Conservation (phyloP, 1,284 basidiomycete species). For the Kwoniella shivajii region DNA sequence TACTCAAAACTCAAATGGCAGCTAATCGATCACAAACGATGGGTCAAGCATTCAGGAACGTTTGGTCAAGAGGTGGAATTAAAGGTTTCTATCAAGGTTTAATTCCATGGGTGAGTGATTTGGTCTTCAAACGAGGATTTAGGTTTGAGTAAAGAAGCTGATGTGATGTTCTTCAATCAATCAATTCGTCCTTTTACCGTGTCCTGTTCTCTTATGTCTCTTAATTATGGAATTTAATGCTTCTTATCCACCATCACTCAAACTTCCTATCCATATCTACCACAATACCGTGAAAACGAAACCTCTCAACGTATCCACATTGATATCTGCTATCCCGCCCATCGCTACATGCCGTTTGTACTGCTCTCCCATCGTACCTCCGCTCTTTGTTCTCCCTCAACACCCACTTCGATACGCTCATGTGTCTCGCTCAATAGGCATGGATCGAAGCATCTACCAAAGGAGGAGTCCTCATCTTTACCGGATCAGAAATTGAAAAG, state of each 20-base stretch:
- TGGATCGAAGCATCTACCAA: conserved; percentile 99
- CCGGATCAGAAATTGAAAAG: conserved; percentile 91
- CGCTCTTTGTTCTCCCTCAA: neutral
- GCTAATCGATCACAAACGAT: conserved; percentile 89
- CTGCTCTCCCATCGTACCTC: neutral
- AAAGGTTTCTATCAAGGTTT: conserved; percentile 96
- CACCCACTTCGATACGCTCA: neutral
- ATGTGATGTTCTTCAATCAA: neutral
- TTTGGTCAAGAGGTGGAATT: conserved; percentile 89
- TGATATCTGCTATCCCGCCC: no score
- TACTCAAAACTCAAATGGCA: conserved; percentile 98
- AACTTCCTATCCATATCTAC: neutral
- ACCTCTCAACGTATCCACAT: no score
- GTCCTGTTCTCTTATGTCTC: neutral
- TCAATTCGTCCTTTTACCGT: no score
- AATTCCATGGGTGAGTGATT: conserved; percentile 84
- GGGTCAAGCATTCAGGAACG: conserved; percentile 78
- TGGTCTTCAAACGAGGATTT: no score
- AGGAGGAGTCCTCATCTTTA: conserved; percentile 93
- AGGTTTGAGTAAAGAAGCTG: neutral
- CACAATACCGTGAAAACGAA: no score
- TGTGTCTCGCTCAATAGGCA: conserved; percentile 62
- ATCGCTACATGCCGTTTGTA: no score
- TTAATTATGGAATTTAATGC: no score
- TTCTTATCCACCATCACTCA: no score